These are phyloP conservation scores for Diplodia scrobiculata DNA, from an alignment of 2,329 filamentous ascomycete genomes.

Conservation along the genomic window DNA sequence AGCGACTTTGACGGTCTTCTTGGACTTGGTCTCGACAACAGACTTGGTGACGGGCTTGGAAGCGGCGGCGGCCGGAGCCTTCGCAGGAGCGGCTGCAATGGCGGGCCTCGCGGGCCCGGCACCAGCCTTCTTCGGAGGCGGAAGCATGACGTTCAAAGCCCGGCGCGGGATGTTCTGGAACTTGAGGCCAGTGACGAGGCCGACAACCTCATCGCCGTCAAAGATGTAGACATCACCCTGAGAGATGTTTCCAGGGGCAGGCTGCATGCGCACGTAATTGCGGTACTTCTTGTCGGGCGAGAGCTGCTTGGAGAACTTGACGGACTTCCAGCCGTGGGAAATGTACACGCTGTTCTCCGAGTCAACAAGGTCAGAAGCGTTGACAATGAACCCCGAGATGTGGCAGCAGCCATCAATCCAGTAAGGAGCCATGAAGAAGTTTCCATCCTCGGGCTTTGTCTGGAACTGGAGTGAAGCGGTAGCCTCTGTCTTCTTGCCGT, in stretches of 20 bases:
- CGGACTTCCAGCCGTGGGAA: slow-evolving; percentile 63
- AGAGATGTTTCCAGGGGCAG: slow-evolving; percentile 57
- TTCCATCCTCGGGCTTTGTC: slow-evolving; percentile 56
- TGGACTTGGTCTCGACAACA: slow-evolving; percentile 8
- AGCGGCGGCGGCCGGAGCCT: slow-evolving; percentile 42
- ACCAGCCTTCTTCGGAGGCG: slow-evolving; percentile 56
- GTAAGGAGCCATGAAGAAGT: slow-evolving; percentile 62
- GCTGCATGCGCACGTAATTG: slow-evolving; percentile 65
- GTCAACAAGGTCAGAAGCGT: slow-evolving; percentile 60
- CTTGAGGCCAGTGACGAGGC: slow-evolving; percentile 63
- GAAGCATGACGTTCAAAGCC: slow-evolving; percentile 67
- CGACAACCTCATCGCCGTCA: slow-evolving; percentile 61
- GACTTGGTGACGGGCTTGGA: slow-evolving; percentile 46
- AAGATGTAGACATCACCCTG: slow-evolving; percentile 64
- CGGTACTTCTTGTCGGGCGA: slow-evolving; percentile 58
- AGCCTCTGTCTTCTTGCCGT: slow-evolving; percentile 59
- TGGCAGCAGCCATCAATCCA: slow-evolving; percentile 62
- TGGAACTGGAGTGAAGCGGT: slow-evolving; percentile 59
- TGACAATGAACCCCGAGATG: slow-evolving; percentile 63
- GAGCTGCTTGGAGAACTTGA: slow-evolving; percentile 59
- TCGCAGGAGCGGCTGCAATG: slow-evolving; percentile 42
- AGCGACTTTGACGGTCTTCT: slow-evolving; percentile 53
- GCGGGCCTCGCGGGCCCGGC: slow-evolving; percentile 43
- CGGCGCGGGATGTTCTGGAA: slow-evolving; percentile 69
- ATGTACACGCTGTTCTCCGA: slow-evolving; percentile 63